A percentile compares a stretch with the other conserved stretches of the same genome.
These are phyloP conservation scores for Vaccinium myrtillus DNA, from an alignment of 148 eudicot species.

Conservation along the genomic window DNA sequence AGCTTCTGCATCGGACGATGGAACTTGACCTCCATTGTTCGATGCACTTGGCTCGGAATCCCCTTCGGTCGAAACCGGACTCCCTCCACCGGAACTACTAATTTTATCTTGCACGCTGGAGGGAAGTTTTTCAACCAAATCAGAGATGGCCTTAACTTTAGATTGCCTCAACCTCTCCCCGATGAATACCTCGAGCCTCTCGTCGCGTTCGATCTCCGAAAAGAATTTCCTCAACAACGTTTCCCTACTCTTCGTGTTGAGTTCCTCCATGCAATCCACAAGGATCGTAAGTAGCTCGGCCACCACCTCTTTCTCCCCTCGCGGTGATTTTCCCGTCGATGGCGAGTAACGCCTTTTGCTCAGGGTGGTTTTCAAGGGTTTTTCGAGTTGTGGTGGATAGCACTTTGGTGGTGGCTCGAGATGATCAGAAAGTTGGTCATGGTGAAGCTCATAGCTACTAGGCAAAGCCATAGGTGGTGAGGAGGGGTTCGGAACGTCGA, in stretches of 20 bases:
- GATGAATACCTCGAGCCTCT: conserved; percentile 12
- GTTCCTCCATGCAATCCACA: background rate
- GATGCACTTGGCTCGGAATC: background rate
- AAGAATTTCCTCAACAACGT: background rate
- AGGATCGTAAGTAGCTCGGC: conserved; percentile 3
- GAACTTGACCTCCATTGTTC: too few relatives aligned
- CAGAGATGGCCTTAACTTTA: background rate
- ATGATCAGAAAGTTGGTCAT: background rate
- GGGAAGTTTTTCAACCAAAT: conserved; percentile 9
- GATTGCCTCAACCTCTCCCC: conserved; percentile 8
- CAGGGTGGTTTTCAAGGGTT: too few relatives aligned
- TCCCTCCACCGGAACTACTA: background rate
- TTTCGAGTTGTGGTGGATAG: background rate
- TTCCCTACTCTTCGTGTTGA: conserved; percentile 7
- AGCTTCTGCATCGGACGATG: background rate
- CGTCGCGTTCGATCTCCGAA: conserved; percentile 13
- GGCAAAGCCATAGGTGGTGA: background rate
- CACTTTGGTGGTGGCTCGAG: background rate
- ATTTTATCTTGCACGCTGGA: background rate
- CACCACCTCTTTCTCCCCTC: conserved; percentile 10
- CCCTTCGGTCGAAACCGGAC: background rate
- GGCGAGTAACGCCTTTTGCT: background rate
- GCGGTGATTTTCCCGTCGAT: background rate
- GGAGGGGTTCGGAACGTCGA: background rate
- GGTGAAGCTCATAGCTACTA: too few relatives aligned